A percentile compares a stretch with the other conserved stretches of the same genome.
Evolutionary conservation across 2,329 filamentous ascomycete species (phyloP).

Genomic region (Fusarium chlamydosporum): DNA sequence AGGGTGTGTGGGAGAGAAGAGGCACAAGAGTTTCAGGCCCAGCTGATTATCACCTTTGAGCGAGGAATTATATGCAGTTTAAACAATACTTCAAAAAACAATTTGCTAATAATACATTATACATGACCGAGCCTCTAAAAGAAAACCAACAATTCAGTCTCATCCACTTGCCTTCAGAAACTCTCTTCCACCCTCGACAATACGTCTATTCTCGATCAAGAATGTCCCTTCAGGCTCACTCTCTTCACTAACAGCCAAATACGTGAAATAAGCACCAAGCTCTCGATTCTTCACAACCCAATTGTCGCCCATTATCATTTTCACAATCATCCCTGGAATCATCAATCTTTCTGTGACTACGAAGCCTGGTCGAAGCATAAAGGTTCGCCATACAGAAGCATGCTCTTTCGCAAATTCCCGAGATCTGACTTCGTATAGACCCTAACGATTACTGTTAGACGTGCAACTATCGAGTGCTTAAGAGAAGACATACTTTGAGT

Average conservation of each 20-base stretch:
- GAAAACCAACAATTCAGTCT: too few species aligned
- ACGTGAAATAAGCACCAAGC: constrained; percentile 40
- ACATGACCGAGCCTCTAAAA: too few species aligned
- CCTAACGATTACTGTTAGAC: constrained; percentile 16
- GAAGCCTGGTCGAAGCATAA: constrained; percentile 39
- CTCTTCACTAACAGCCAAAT: constrained; percentile 36
- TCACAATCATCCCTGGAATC: background rate
- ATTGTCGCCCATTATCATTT: constrained; percentile 36
- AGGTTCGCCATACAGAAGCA: constrained; percentile 29
- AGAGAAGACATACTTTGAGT: constrained; percentile 27
- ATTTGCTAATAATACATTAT: too few species aligned
- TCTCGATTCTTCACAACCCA: constrained; percentile 36
- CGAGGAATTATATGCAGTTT: too few species aligned
- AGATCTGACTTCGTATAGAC: constrained; percentile 34
- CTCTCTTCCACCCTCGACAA: background rate
- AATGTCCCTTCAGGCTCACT: constrained; percentile 14
- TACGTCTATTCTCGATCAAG: constrained; percentile 2
- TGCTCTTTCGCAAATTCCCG: constrained; percentile 28
- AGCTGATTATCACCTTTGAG: constrained; percentile 46
- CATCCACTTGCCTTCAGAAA: background rate
- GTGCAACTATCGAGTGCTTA: accelerated
- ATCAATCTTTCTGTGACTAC: constrained; percentile 18
- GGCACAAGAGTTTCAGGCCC: constrained; percentile 38
- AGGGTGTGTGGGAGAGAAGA: constrained; percentile 45
- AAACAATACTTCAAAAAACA: too few species aligned